These are phyloP conservation scores for Saccharomyces mikatae DNA, from an alignment of 805 yeast genomes.

Conservation along the genomic window DNA sequence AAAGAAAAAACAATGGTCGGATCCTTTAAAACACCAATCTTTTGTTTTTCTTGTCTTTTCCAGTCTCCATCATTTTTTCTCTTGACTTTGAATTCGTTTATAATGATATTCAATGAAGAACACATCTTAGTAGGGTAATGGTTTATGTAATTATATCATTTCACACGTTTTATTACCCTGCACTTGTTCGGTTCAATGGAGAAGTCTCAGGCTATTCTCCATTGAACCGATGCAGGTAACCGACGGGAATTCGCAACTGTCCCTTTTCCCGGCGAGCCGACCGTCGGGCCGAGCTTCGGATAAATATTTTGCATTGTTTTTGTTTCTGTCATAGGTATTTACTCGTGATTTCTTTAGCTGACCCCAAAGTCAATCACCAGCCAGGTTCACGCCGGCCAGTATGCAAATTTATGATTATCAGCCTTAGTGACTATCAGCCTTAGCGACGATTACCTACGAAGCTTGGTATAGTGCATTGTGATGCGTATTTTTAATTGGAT, in stretches of 20 bases:
- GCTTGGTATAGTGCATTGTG: not conserved
- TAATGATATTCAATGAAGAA: not conserved
- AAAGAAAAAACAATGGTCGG: not conserved
- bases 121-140: not conserved
- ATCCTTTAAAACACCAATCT: not conserved
- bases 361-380: not conserved
- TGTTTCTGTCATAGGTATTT: not conserved
- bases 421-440: not conserved
- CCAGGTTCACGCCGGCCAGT: not conserved
- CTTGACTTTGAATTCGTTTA: not conserved
- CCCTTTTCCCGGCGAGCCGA: not conserved
- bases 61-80: not conserved
- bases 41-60: not conserved
- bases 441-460: not conserved
- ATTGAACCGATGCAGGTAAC: not conserved
- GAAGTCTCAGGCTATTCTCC: not conserved
- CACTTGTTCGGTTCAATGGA: not conserved
- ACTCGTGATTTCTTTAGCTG: not conserved
- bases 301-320: not conserved
- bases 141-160: not conserved
- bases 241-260: not conserved
- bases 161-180: not conserved
- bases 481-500: not conserved
- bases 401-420: not conserved
- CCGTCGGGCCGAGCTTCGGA: not conserved